phyloP scores from a whole-genome alignment of 148 eudicot genomes.

The Drosera capensis region DNA sequence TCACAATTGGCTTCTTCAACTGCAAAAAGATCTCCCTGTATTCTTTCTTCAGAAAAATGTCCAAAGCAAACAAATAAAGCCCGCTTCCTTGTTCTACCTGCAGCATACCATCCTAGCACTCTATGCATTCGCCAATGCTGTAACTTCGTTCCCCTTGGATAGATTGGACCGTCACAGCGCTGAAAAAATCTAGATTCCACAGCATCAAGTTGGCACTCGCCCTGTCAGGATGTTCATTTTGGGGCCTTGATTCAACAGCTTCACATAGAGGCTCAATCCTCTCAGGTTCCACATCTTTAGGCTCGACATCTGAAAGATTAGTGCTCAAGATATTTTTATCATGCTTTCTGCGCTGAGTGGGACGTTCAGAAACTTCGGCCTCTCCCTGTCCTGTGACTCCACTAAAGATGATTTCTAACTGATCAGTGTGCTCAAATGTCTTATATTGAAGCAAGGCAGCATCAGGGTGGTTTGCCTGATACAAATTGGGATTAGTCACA shows the following conservation, averaged over 20 bases:
- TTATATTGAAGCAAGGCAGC: not conserved
- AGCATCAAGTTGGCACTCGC: not conserved
- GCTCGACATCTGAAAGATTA: not conserved
- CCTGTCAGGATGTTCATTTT: not conserved
- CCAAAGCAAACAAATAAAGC: too few species aligned
- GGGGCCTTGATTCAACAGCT: not conserved
- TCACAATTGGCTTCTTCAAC: not conserved
- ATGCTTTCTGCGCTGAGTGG: not conserved
- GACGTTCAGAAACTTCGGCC: not conserved
- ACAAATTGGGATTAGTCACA: too few species aligned
- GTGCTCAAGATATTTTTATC: not conserved
- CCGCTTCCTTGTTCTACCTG: too few species aligned
- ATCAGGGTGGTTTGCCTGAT: not conserved
- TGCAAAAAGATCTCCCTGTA: too few species aligned
- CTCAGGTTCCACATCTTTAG: not conserved
- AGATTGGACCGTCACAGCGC: not conserved
- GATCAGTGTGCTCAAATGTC: not conserved
- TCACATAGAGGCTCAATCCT: not conserved
- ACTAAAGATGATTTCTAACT: not conserved
- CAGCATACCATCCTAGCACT: too few species aligned
- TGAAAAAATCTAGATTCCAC: not conserved
- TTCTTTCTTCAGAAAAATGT: too few species aligned
- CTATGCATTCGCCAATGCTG: not conserved
- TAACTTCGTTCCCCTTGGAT: not conserved
- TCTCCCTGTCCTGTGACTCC: not conserved